Evolutionary conservation across 140 eudicot species (phyloP), one percentile per base, ranked within the genome.

Genomic region (Cichorium intybus): DNA sequence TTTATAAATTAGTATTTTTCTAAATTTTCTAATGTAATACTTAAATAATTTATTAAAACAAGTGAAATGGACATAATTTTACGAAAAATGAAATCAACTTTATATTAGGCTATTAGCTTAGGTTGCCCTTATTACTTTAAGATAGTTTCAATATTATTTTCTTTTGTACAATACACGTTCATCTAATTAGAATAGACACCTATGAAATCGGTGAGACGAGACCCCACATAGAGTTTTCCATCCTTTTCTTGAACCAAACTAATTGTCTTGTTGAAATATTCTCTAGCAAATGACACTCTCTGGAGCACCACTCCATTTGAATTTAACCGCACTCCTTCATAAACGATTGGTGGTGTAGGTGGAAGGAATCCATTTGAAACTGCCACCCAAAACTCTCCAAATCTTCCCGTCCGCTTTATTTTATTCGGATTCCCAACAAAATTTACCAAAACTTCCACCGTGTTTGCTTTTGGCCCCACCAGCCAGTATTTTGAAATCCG

Each of bases 381-480:
- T 3, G 84, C 84, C 69, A 70, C 77, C 84, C 80, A 74, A 69
- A 62, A 79, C 64, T 69, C 71, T 15, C 78, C 75, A 0, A 7
- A 5, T 2, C 14, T 62, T 10, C 0, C 61, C 0, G 73, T 68
- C 1, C 78, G 64, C 41, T 70, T 70, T 47, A 75, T 52, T 21
- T 79, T 79, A 31, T 69, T 63, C 3, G 80, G 74, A 54, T 56
- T 74, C 12, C 70, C 77, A 9, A 1, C 21, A n/a, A 15, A 6
- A 33, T 21, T 52, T n/a, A 75, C 2, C 37, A 80, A 55, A 52
- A 53, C 7, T 35, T 80, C 78, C 1, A 53, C 41, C 0, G 68
- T 56, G 23, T 71, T 60, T 10, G 48, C 59, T 50, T 55, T 65
- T 6, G 49, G 68, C 24, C 81, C 81, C 10, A 22, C 57, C 8